Evolutionary conservation across 2,329 filamentous ascomycete genomes (phyloP), one percentile per base, ranked within the genome.

Genomic region (Stachybotrys elegans): DNA sequence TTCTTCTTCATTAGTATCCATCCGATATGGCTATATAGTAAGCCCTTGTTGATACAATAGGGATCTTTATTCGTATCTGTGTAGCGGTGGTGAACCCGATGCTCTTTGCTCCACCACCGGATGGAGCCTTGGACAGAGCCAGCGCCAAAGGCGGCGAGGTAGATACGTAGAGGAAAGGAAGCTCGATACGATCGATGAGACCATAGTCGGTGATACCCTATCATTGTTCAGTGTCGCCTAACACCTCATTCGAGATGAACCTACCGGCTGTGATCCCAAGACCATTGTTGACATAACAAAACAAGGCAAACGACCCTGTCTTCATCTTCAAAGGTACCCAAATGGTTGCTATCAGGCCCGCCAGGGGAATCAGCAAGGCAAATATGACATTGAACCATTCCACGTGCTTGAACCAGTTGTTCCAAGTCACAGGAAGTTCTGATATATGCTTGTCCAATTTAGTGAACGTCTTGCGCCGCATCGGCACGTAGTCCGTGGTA

Each of bases 1-100:
- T 91, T 88, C 69, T 90, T 86, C 74, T 88, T 88, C 78, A 90
- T 83, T 57, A 91, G 66, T 83, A 91, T 88, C 86, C 86, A 90
- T 56, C 86, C 86, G 42, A 90, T 72, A 29, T 53, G 43, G 12
- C 76, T 86, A 74, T 88, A 88, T 51, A 86, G 67, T 32, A 89
- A 74, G 51, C 86, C 86, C 73, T 90, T 90, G 67, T 83, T 80
- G 54, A 90, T 86, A 36, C 83, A 88, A 71, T 90, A 90, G 32
- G 86, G 86, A 57, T 90, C 86, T 71, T 89, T 90, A 40, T 88
- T 84, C 59, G 86, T 90, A 61, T 90, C 86, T 70, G 86, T 90
- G 65, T 89, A 90, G 56, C 86, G 78, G 73, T 91, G 86, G 64
- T 91, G 86, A 56, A 85, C 84, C 53, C 86, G 81, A 70, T 91